Evolutionary conservation across 129 eudicot genomes (phyloP).

Genomic region (Calendula officinalis): DNA sequence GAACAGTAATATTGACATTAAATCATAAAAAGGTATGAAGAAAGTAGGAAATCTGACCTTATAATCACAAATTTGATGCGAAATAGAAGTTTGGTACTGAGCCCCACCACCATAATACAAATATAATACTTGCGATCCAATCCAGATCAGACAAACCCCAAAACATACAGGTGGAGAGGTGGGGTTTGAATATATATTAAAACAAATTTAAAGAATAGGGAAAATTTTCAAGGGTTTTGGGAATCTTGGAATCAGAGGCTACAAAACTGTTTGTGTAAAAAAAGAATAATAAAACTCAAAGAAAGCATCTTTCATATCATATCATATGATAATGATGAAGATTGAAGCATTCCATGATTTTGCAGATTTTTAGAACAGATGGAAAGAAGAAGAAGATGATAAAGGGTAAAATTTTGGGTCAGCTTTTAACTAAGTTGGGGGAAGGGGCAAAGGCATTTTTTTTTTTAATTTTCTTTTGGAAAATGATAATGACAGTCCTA

Average conservation of each 20-base stretch:
- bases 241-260: slow-evolving; percentile 30
- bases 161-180: slow-evolving; percentile 54
- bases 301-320: neutral
- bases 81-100: slow-evolving; percentile 12
- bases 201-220: slow-evolving; percentile 1
- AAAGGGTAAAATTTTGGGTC: slow-evolving; percentile 28
- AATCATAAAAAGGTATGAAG: slow-evolving; percentile 4
- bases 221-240: slow-evolving; percentile 26
- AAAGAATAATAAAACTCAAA: slow-evolving; percentile 17
- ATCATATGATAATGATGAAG: neutral
- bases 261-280: slow-evolving; percentile 11
- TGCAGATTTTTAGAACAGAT: neutral
- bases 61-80: slow-evolving; percentile 19
- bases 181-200: slow-evolving; percentile 23
- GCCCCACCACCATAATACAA: slow-evolving; percentile 23
- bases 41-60: slow-evolving; percentile 33
- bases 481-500: too few relatives aligned
- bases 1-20: slow-evolving; percentile 4
- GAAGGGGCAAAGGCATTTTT: slow-evolving; percentile 22
- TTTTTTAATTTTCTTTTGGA: neutral
- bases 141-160: slow-evolving; percentile 70
- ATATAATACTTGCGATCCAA: slow-evolving; percentile 46
- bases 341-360: slow-evolving; percentile 3
- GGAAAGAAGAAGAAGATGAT: slow-evolving; percentile 5
- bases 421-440: slow-evolving; percentile 26